Evolutionary conservation across 2,329 filamentous ascomycete genomes (phyloP).

Genomic region (Emydomyces testavorans): DNA sequence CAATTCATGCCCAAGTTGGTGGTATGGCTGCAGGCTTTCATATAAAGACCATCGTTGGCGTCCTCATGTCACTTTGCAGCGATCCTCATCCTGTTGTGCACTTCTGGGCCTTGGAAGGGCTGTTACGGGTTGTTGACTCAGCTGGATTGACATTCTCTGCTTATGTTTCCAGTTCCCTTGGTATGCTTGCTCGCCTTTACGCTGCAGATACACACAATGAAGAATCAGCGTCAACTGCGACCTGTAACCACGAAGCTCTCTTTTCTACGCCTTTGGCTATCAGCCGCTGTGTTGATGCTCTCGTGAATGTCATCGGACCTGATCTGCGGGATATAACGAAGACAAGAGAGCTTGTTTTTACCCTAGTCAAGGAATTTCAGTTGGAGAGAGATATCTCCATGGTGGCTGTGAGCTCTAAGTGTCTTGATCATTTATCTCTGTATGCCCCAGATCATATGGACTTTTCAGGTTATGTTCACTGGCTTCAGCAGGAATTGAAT

Average conservation of each 20-base stretch:
- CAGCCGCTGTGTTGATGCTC: conserved; percentile 79
- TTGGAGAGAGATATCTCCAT: conserved; percentile 60
- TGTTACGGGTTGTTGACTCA: conserved; percentile 78
- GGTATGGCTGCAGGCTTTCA: conserved; percentile 96
- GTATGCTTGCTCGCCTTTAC: conserved; percentile 89
- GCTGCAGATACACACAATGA: conserved; percentile 82
- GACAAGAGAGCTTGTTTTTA: conserved; percentile 83
- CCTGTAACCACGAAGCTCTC: conserved; percentile 83
- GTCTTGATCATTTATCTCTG: conserved; percentile 79
- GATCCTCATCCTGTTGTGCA: conserved; percentile 92
- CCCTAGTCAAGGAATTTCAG: conserved; percentile 70
- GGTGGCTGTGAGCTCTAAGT: conserved; percentile 65
- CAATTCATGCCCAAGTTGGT: conserved; percentile 88
- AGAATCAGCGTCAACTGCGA: conserved; percentile 65
- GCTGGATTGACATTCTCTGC: conserved; percentile 84
- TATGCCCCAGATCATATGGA: conserved; percentile 84
- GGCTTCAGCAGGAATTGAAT: conserved; percentile 65
- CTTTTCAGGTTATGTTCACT: conserved; percentile 69
- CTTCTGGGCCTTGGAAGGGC: conserved; percentile 86
- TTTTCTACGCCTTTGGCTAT: conserved; percentile 72
- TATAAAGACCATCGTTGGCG: conserved; percentile 91
- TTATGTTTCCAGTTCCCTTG: conserved; percentile 80
- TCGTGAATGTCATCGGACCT: conserved; percentile 90
- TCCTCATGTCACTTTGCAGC: conserved; percentile 93
- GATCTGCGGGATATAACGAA: conserved; percentile 88